Base-by-base conservation (phyloP, 192 early-diverging fungal genomes). In the Coemansia sp. region DNA sequence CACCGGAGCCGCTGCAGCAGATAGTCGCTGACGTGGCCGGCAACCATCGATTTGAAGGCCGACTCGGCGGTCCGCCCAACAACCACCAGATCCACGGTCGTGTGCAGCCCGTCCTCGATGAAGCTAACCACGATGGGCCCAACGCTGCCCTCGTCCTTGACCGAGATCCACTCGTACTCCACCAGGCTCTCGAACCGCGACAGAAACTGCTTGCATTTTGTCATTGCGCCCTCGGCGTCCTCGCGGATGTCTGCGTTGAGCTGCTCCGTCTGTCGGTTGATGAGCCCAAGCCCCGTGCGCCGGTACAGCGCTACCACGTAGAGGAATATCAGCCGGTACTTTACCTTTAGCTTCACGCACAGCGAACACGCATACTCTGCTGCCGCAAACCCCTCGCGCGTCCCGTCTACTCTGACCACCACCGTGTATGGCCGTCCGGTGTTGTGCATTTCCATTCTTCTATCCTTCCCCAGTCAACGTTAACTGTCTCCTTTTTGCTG, bases 231-330 rank as follows among this genome's bases (percentile, higher is more conserved):
- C 48, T 84, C 81, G 9, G 81, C 76, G 26, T 84, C 70, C 60
- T 84, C 76, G 18, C 77, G 76, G 37, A 84, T 84, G 26, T 84
- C 81, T 4, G 81, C 70, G 58, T 83, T 83, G 57, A 83, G 60
- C 57, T 83, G 80, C 13, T 83, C 80, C 1, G 75, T 83, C 63
- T 83, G 80, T 6, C 75, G 68, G 69, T 83, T 83, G 53, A 83
- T 77, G 21, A 83, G 68, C 44, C 63, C 71, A 1, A 84, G 67
- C 11, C 68, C 68, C 6, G 77, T 70, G 26, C 65, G 45, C 15
- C 73, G 64, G 63, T 78, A 84, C 37, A 84, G 65, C 5, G 81
- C 81, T 9, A 84, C 81, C 3, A 79, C 81, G 44, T 73, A 84
- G 42, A 84, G 70, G 26, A 84, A 76, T 37, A 84, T 69, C 32